Evolutionary conservation across 139 green algal species (phyloP).

Genomic region (Penium margaritaceum): DNA sequence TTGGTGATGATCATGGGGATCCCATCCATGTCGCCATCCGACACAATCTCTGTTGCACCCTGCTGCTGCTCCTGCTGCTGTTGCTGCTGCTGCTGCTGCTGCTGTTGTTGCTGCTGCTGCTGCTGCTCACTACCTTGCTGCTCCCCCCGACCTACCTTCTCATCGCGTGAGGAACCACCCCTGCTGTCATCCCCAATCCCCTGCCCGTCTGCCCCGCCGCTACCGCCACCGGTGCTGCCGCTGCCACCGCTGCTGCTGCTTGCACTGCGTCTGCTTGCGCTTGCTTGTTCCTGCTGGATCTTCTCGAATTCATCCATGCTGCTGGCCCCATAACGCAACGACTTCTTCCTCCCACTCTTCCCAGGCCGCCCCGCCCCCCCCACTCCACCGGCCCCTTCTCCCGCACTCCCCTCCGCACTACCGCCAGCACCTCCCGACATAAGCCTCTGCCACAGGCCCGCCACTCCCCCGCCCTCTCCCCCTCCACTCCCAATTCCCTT

Average conservation of each 20-base stretch:
- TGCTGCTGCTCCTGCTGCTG: neutral
- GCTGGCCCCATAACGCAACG: neutral
- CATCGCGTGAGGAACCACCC: neutral
- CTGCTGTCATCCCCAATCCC: neutral
- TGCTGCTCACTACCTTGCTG: neutral
- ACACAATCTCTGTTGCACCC: neutral
- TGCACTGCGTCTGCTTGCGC: no score
- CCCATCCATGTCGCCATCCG: neutral
- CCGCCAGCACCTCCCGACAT: no score
- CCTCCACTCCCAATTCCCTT: no score
- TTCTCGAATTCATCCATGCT: neutral
- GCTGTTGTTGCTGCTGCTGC: neutral
- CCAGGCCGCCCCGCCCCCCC: neutral
- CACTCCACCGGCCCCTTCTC: neutral
- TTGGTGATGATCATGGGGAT: no score
- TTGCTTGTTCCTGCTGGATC: no score
- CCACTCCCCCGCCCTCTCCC: no score
- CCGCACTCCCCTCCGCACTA: no score
- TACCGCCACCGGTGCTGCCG: no score
- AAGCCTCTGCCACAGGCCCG: no score
- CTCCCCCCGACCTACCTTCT: neutral
- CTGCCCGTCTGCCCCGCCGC: neutral
- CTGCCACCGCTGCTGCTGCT: no score
- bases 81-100: neutral
- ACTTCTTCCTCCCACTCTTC: neutral